Evolutionary conservation across 1,284 basidiomycete genomes (phyloP), one percentile per base, ranked within the genome.

Genomic region (Leccinum pallidistipes): DNA sequence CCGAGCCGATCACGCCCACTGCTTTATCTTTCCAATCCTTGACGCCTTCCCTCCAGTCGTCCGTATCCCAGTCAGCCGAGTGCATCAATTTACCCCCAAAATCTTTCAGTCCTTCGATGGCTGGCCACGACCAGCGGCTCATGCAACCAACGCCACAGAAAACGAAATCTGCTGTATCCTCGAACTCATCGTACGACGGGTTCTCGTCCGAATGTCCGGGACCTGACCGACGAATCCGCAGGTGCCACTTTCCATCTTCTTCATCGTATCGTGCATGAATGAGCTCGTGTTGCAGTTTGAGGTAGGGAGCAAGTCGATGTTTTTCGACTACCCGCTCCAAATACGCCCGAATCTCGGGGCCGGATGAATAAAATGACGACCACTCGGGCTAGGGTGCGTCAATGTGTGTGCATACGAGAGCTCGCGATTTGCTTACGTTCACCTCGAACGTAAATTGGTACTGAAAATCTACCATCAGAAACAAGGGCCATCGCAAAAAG

Each of bases 1-100:
- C 85, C 16, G 21, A 84, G 14, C 86, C 86, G 58, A 88, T 83
- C 7, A 89, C 81, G 5, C 81, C 86, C 18, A 88, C 82, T 16
- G 64, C 76, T 73, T 87, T 87, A 57, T 82, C 79, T 32, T 72
- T 73, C 82, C 85, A 85, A 12, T 76, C 77, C 60, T 78, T 77
- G 11, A 81, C 78, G 1, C 75, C 79, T 27, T 82, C 80, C 65
- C 82, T 73, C 81, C 81, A 83, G 29, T 63, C 50, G 3, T 72
- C 75, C 27, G 77, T 76, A 36, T 84, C 80, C 83, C 86, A 87
- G 9, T 81, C 73, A 1, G 86, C 86, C 47, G 82, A 83, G 63
- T 87, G 86, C 8, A 86, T 71, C 10, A 85, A 64, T 60, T 73
- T 76, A 11, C 85, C 86, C 59, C 78, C 71, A 68, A 85, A 88